Base-by-base conservation (phyloP, 495 filamentous ascomycete species). In the Rostrohypoxylon terebratum region DNA sequence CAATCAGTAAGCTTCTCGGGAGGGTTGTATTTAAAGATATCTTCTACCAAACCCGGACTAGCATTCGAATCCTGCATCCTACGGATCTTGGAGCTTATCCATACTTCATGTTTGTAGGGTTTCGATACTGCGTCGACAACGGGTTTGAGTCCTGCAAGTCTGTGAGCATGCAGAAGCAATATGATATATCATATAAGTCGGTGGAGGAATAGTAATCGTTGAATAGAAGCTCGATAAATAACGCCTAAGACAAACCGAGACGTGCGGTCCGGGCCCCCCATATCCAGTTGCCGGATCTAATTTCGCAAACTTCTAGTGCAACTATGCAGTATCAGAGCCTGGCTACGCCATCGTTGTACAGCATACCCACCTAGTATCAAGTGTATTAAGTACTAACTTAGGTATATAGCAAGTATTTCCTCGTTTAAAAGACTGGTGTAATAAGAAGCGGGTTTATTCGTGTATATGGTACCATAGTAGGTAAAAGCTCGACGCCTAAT, bases 51-150 rank as follows among this genome's bases (percentile, higher is more conserved):
- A 59, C n/a, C 58, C 51, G 50, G 51, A 38, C 51, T 13, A 58
- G 66, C 58, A 66, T 69, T 47, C 1, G 7, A 55, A 74, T 74
- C 71, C 71, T 69, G 42, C 61, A 63, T 66, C 66, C 55, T 64
- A 54, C 45, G 40, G 66, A 62, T 42, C 63, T 57, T 57, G 63
- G 48, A 62, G 55, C 40, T 61, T 64, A 63, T 28, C 20, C 47
- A 36, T 42, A 59, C 50, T 28, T 55, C 20, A 47, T 38, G 34
- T 57, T 18, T 8, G 47, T 48, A 44, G 44, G 67, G 50, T 50
- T 54, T 69, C 50, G 51, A 59, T 59, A n/a, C 42, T 48, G 44
- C 45, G 20, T 38, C 42, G 14, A n/a, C n/a, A 40, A 33, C 21
- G 25, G 31, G 31, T 25, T 14, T 42, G 38, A 42, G 38, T 42